Evolutionary conservation across 1,139 yeast genomes (phyloP).

Genomic region (Blastobotrys buckinghamii): DNA sequence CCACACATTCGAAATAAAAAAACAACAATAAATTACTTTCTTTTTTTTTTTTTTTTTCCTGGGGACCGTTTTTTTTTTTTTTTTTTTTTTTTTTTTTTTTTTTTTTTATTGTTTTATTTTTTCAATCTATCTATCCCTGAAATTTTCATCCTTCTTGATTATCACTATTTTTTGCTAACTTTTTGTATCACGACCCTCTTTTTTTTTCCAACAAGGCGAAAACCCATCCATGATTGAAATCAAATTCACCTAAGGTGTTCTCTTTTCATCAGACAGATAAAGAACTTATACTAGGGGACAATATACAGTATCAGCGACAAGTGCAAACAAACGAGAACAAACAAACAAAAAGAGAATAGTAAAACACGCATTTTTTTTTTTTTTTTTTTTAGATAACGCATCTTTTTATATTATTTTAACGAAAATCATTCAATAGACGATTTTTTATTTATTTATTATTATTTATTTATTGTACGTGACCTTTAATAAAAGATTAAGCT

Average conservation of each 20-base stretch:
- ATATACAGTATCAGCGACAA: neutral
- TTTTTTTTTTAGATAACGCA: too few relatives aligned
- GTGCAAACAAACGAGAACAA: neutral
- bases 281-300: neutral
- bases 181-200: neutral
- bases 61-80: neutral
- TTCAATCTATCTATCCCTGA: neutral
- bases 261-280: neutral
- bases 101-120: neutral
- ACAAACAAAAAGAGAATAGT: neutral
- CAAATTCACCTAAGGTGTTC: neutral
- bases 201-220: neutral
- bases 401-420: too few relatives aligned
- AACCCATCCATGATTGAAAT: neutral
- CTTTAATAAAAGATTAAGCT: too few relatives aligned
- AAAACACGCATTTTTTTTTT: too few relatives aligned
- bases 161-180: neutral
- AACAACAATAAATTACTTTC: neutral
- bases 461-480: conserved; percentile 2
- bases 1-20: neutral
- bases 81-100: neutral
- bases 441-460: neutral
- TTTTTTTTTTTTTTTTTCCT: neutral
- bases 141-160: neutral
- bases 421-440: neutral